A percentile compares a stretch with the other conserved stretches of the same genome.
These are phyloP conservation scores for Teratosphaeria viscida DNA, from an alignment of 2,329 filamentous ascomycete genomes.

Conservation along the genomic window DNA sequence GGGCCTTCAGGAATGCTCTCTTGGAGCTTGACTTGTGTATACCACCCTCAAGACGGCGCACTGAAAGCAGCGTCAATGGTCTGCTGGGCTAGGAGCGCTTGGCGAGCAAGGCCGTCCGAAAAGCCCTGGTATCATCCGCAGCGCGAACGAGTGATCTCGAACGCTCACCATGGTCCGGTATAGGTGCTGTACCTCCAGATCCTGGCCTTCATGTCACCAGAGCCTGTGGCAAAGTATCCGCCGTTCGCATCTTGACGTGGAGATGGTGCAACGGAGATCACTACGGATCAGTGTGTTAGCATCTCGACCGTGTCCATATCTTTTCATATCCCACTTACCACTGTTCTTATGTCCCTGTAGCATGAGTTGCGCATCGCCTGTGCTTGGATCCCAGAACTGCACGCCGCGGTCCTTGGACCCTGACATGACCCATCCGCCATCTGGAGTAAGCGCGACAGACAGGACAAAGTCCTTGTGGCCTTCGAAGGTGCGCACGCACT, in stretches of 20 bases:
- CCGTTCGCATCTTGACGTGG: constrained; percentile 49
- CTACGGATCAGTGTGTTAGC: constrained; percentile 30
- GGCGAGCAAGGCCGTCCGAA: no score
- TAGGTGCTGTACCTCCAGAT: constrained; percentile 70
- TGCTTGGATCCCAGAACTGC: constrained; percentile 96
- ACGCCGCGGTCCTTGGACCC: constrained; percentile 96
- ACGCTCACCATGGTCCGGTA: constrained; percentile 5
- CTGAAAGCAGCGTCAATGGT: neutral
- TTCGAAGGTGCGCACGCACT: constrained; percentile 94
- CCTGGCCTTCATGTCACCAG: constrained; percentile 91
- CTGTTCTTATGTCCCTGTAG: constrained; percentile 98
- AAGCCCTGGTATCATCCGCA: neutral
- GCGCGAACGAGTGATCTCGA: neutral
- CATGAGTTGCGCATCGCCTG: constrained; percentile 92
- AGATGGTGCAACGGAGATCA: constrained; percentile 93
- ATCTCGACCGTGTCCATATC: neutral
- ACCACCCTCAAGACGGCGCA: neutral
- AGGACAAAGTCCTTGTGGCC: constrained; percentile 98
- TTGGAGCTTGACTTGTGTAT: neutral
- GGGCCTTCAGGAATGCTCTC: neutral
- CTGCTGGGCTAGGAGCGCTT: neutral
- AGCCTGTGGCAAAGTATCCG: constrained; percentile 86
- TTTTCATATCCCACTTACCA: constrained; percentile 36
- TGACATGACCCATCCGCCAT: constrained; percentile 90
- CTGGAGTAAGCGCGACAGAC: constrained; percentile 86